Conservation (phyloP, 176 grass and related monocot species). For the Eragrostis curvula region DNA sequence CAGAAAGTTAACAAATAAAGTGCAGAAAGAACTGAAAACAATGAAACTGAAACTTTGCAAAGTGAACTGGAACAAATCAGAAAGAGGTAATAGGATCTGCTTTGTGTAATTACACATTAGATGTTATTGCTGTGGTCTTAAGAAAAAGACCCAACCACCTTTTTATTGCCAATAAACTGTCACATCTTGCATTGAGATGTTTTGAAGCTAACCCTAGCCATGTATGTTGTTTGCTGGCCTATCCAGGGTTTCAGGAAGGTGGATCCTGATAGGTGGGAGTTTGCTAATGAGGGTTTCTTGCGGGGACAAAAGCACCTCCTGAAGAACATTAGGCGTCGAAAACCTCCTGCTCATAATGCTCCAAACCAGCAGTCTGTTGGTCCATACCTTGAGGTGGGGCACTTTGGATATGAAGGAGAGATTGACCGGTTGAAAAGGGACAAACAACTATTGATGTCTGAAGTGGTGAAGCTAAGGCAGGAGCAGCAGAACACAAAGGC, state of each 20-base stretch:
- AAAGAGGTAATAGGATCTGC: constrained; percentile 26
- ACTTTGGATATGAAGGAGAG: constrained; percentile 81
- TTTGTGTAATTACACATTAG: constrained; percentile 14
- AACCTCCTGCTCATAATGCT: constrained; percentile 47
- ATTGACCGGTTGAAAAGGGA: constrained; percentile 78
- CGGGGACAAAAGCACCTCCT: constrained; percentile 87
- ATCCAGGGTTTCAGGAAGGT: constrained; percentile 94
- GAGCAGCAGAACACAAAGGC: constrained; percentile 84
- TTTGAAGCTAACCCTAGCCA: constrained; percentile 5
- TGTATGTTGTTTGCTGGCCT: constrained; percentile 17
- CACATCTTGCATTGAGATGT: constrained; percentile 18
- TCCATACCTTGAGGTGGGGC: constrained; percentile 80
- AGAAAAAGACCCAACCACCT: neutral
- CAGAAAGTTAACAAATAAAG: constrained; percentile 50
- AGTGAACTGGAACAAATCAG: constrained; percentile 42
- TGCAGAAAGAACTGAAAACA: constrained; percentile 44
- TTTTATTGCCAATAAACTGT: constrained; percentile 20
- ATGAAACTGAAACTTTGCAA: constrained; percentile 53
- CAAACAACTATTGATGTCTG: constrained; percentile 72
- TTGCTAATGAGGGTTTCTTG: constrained; percentile 86
- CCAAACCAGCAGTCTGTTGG: constrained; percentile 63
- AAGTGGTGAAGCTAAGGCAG: constrained; percentile 92
- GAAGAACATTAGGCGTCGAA: constrained; percentile 84
- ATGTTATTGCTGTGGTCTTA: constrained; percentile 10
- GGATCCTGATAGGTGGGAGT: constrained; percentile 95